Evolutionary conservation across 2,329 filamentous ascomycete species (phyloP), one percentile per base, ranked within the genome.

Genomic region (Trichoderma atrobrunneum): DNA sequence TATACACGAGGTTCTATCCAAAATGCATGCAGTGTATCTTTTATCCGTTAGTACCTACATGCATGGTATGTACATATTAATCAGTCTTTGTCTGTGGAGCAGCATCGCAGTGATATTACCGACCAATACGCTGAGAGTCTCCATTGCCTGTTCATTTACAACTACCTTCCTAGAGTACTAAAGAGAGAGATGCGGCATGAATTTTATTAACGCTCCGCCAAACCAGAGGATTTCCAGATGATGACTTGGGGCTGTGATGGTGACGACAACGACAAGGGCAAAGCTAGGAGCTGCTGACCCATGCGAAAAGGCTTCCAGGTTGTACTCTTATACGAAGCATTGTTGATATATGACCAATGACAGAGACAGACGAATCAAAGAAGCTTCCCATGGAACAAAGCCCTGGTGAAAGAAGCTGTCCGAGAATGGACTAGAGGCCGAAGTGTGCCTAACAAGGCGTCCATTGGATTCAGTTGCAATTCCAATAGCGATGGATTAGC

Each of bases 371-470:
- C n/a, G 43, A 43, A 43, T 43, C 39, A 43, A n/a, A 8, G 39
- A 43, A 43, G 39, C 18, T 43, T 51, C n/a, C 2, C 30, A 61
- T n/a, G 18, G 21, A 26, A 54, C 21, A 43, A 54, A 70, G 7
- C 30, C 18, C 63, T 30, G n/a, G 48, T 12, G 7, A 24, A 7
- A 57, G 57, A 54, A 54, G 65, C 65, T 48, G 51, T 21, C 57
- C 57, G 5, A 24, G 48, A 64, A 56, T 5, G 48, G 60, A 63
- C 26, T 64, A 64, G 60, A 70, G 59, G 30, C 28, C 30, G n/a
- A 61, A 62, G 56, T 24, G 57, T 39, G 67, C 57, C 67, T 51
- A 62, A 62, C 57, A 30, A 69, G 67, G 67, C 57, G 51, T 64
- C 24, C 34, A n/a, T 32, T 39, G 32, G 59, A 43, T 57, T 21